Evolutionary conservation across 108 stramenopile species (phyloP).

Genomic region (Fistulifera pelliculosa): DNA sequence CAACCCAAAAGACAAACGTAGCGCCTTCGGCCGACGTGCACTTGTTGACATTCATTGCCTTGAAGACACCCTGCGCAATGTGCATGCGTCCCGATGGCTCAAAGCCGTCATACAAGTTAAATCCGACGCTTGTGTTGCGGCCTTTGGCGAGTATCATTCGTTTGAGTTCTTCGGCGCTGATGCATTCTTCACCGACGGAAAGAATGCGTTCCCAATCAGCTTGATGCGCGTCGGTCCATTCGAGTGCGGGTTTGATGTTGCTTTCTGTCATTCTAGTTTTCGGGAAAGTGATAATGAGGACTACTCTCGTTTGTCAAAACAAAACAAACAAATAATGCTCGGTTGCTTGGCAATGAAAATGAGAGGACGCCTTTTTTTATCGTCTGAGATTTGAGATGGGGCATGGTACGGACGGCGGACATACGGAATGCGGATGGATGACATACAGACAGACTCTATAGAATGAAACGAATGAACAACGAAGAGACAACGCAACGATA

Average conservation of each 20-base stretch:
- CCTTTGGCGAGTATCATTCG: constrained; percentile 57
- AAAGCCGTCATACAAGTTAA: constrained; percentile 96
- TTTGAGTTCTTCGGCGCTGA: constrained; percentile 53
- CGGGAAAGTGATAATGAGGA: too few relatives aligned
- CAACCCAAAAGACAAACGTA: constrained; percentile 99
- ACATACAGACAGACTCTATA: too few relatives aligned
- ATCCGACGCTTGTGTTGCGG: constrained; percentile 44
- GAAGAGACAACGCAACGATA: too few relatives aligned
- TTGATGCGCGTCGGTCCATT: constrained; percentile 67
- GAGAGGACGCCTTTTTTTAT: too few relatives aligned
- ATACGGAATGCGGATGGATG: too few relatives aligned
- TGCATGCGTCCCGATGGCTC: constrained; percentile 99
- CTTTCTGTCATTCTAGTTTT: too few relatives aligned
- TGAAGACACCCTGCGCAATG: constrained; percentile 96
- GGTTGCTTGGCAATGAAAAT: too few relatives aligned
- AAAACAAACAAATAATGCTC: too few relatives aligned
- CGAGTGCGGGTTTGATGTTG: background rate
- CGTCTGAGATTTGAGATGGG: too few relatives aligned
- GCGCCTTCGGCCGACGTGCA: constrained; percentile 63
- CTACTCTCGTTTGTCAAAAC: too few relatives aligned
- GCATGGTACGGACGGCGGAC: too few relatives aligned
- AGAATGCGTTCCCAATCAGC: constrained; percentile 63
- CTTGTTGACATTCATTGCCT: constrained; percentile 98
- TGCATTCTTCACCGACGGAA: constrained; percentile 85
- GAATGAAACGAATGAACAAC: too few relatives aligned